Percentiles rank a stretch among this genome's conserved stretches.
Evolutionary conservation across 208 protist species (phyloP).

Genomic region (Crithidia brevicula): DNA sequence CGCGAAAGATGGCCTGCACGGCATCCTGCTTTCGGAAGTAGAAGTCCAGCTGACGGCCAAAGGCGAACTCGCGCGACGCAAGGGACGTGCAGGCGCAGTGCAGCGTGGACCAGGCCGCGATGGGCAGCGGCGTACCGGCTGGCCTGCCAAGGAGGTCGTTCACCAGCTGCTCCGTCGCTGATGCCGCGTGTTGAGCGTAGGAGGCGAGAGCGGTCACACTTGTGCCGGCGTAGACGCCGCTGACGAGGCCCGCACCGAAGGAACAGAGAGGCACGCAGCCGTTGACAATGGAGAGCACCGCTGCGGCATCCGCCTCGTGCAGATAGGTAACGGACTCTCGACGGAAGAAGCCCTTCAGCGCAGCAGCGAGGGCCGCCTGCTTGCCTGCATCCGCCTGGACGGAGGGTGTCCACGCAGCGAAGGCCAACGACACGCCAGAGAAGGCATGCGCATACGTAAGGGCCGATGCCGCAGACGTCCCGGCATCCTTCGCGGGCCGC

Average conservation of each 20-base stretch:
- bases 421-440: slow-evolving; percentile 51
- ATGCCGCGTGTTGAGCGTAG: slow-evolving; percentile 74
- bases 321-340: slow-evolving; percentile 71
- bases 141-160: slow-evolving; percentile 36
- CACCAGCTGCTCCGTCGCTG: slow-evolving; percentile 51
- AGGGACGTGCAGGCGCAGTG: slow-evolving; percentile 64
- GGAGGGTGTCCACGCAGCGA: slow-evolving; percentile 36
- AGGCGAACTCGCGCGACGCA: slow-evolving; percentile 75
- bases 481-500: not conserved
- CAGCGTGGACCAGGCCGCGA: slow-evolving; percentile 47
- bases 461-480: not conserved
- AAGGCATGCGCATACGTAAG: slow-evolving; percentile 22
- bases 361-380: slow-evolving; percentile 20
- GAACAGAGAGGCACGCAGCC: slow-evolving; percentile 71
- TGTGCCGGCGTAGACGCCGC: slow-evolving; percentile 69
- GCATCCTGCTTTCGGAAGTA: slow-evolving; percentile 76
- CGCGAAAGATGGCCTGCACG: slow-evolving; percentile 56
- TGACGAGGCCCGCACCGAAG: slow-evolving; percentile 88
- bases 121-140: slow-evolving; percentile 56
- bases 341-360: slow-evolving; percentile 42
- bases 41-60: slow-evolving; percentile 79
- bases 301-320: slow-evolving; percentile 36
- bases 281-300: slow-evolving; percentile 69
- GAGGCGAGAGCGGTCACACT: slow-evolving; percentile 61
- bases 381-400: not conserved